Evolutionary conservation across 371 early-diverging fungal species (phyloP).

Genomic region (Mucor sp.): DNA sequence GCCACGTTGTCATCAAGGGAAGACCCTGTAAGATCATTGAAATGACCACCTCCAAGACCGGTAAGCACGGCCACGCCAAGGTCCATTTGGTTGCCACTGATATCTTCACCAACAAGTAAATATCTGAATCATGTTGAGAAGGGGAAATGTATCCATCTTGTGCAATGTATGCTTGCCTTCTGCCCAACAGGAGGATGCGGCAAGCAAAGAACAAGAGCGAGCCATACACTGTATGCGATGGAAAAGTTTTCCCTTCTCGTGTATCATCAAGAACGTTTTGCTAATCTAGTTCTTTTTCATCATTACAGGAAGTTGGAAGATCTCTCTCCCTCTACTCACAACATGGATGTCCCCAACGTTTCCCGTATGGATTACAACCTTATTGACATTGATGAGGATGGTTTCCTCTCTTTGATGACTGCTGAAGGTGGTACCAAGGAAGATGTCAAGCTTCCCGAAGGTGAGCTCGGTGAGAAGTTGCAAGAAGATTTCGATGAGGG

Average conservation of each 20-base stretch:
- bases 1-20: slow-evolving; percentile 96
- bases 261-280: not conserved
- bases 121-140: not conserved
- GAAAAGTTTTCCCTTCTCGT: not conserved
- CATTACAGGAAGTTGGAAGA: slow-evolving; percentile 79
- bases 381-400: slow-evolving; percentile 86
- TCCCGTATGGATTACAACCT: slow-evolving; percentile 83
- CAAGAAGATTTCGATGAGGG: slow-evolving; percentile 76
- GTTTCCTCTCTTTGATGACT: slow-evolving; percentile 89
- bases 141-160: not conserved
- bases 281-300: not conserved
- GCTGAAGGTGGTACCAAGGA: slow-evolving; percentile 87
- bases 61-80: slow-evolving; percentile 99
- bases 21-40: slow-evolving; percentile 99
- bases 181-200: not conserved
- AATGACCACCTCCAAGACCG: slow-evolving; percentile 94
- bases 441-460: slow-evolving; percentile 92
- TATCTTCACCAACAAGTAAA: slow-evolving; percentile 96
- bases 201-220: not conserved
- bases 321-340: slow-evolving; percentile 99
- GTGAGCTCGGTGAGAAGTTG: slow-evolving; percentile 83
- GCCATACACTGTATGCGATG: not conserved
- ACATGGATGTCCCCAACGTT: slow-evolving; percentile 99
- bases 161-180: not conserved
- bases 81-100: slow-evolving; percentile 95